phyloP scores from a whole-genome alignment of 2,329 filamentous ascomycete species.

The Allantophomopsis cytisporea region DNA sequence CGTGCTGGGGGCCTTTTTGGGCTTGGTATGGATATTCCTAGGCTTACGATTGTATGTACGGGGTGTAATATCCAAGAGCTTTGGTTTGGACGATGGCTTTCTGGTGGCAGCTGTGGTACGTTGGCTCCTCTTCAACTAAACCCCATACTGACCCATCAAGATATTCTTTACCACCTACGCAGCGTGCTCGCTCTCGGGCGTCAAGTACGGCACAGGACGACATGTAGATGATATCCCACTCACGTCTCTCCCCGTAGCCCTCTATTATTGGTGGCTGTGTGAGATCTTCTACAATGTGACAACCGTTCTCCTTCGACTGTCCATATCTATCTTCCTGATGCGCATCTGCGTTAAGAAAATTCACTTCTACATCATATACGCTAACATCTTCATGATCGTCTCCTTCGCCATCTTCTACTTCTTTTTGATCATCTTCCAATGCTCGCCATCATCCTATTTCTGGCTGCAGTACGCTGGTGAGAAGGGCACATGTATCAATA shows the following conservation, averaged over 20 bases:
- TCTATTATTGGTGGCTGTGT: slow-evolving; percentile 34
- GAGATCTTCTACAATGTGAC: slow-evolving; percentile 37
- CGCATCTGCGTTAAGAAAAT: slow-evolving; percentile 29
- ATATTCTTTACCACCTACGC: slow-evolving; percentile 9
- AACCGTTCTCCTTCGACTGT: slow-evolving; percentile 24
- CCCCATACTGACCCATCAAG: slow-evolving; percentile 4
- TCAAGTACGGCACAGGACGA: slow-evolving; percentile 10
- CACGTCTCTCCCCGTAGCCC: slow-evolving; percentile 6
- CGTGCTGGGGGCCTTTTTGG: background rate
- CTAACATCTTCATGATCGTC: slow-evolving; percentile 29
- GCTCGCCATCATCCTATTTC: slow-evolving; percentile 33
- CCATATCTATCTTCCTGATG: slow-evolving; percentile 38
- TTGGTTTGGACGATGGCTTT: slow-evolving; percentile 11
- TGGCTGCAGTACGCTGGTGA: slow-evolving; percentile 23
- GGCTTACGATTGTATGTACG: slow-evolving; percentile 11
- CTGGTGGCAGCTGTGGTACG: slow-evolving; percentile 9
- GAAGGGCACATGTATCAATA: slow-evolving; percentile 21
- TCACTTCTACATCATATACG: slow-evolving; percentile 30
- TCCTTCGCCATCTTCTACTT: slow-evolving; percentile 31
- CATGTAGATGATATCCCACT: slow-evolving; percentile 6
- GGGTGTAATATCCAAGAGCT: slow-evolving; percentile 10
- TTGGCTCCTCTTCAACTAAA: background rate
- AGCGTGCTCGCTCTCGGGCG: slow-evolving; percentile 4
- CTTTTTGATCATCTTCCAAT: slow-evolving; percentile 37
- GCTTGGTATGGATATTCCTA: slow-evolving; percentile 8